Evolutionary conservation across 225 moss, liverwort and hornwort genomes (phyloP), one percentile per base, ranked within the genome.

Genomic region (Bryoerythrophyllum caledonicum): DNA sequence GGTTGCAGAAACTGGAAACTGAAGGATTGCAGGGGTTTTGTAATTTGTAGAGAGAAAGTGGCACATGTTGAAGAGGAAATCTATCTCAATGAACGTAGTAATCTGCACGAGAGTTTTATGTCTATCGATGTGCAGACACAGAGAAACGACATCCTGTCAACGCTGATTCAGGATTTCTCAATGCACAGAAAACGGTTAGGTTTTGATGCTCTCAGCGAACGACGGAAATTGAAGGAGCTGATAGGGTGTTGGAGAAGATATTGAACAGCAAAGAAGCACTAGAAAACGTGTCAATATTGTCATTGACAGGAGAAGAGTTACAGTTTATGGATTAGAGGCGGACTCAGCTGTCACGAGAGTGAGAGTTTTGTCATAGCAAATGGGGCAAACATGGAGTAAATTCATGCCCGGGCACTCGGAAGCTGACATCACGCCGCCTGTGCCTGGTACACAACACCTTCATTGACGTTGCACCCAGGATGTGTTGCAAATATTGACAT

Each of bases 311-410:
- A 76, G 30, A 57, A 37, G 4, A 32, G n/a, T n/a, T n/a, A 41
- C 19, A 71, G 58, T 26, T 48, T 11, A 72, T 74, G 70, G 38
- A 25, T 20, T 66, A 40, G 57, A 60, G 54, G 59, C 65, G 30
- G 74, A 74, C 32, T 53, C 37, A 49, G 40, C 64, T 70, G 55
- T 76, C 78, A 56, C 78, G 56, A 48, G 56, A 70, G 65, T 61
- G 71, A 44, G 76, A 80, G 77, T 38, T 46, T 71, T 56, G 12
- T n/a, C 0, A 57, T 12, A 67, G 25, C 17, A 63, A 75, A 87
- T 87, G 87, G 87, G 87, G 38, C 82, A 87, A 82, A 76, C 74
- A 68, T 82, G 87, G 87, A 87, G 82, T 77, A 87, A 67, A 74
- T 79, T 82, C 60, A 64, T 71, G 71, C 68, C 76, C 72, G 77